phyloP scores from a whole-genome alignment of 371 early-diverging fungal genomes.

The Fennellomyces sp. region DNA sequence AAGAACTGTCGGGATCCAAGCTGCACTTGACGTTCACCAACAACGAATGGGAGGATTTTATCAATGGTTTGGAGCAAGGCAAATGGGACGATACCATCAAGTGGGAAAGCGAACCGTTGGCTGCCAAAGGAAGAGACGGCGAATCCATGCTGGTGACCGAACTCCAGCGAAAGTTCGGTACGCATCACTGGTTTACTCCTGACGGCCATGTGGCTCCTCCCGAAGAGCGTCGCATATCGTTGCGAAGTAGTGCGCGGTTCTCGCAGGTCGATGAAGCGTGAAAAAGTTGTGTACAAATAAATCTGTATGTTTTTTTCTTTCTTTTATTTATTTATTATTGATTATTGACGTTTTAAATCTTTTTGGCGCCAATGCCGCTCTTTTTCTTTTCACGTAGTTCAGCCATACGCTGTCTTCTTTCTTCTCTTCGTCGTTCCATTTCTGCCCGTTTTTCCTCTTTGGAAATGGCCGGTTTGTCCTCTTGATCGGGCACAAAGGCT shows the following conservation, averaged over 20 bases:
- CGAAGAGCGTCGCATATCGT: conserved; percentile 14
- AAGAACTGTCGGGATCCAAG: conserved; percentile 52
- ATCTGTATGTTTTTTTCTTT: background rate
- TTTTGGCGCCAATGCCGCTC: conserved; percentile 47
- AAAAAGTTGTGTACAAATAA: background rate
- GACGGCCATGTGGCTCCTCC: conserved; percentile 19
- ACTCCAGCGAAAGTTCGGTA: conserved; percentile 26
- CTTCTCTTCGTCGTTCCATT: conserved; percentile 61
- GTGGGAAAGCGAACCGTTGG: conserved; percentile 24
- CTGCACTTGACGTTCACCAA: conserved; percentile 53
- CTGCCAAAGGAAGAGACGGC: background rate
- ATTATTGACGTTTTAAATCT: conserved; percentile 2
- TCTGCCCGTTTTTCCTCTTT: conserved; percentile 60
- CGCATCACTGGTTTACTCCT: conserved; percentile 29
- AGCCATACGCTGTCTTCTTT: conserved; percentile 54
- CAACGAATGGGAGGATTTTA: conserved; percentile 53
- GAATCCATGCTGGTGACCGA: conserved; percentile 24
- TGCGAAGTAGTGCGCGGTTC: conserved; percentile 2
- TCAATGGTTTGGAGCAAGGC: conserved; percentile 34
- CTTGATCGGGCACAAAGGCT: background rate
- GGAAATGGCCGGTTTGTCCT: conserved; percentile 14
- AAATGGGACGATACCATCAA: conserved; percentile 41
- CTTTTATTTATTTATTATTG: background rate
- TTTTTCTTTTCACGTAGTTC: conserved; percentile 56
- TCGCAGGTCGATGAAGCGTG: background rate